These are phyloP conservation scores for Lachancea kluyveri DNA, from an alignment of 805 yeast species.

Conservation along the genomic window DNA sequence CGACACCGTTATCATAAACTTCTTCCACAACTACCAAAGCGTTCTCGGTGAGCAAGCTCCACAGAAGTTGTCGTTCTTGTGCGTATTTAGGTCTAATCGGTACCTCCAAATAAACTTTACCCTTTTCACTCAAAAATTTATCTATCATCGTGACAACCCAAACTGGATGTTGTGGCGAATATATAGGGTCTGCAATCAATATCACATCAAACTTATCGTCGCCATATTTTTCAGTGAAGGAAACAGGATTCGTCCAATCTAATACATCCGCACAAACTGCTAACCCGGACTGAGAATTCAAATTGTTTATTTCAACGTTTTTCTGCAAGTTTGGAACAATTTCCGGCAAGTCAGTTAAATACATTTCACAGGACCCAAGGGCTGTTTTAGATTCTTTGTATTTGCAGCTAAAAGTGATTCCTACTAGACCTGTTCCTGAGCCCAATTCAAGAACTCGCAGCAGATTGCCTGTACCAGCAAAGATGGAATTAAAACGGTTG, in stretches of 20 bases:
- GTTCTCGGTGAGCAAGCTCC: conserved; percentile 42
- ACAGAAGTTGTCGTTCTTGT: conserved; percentile 53
- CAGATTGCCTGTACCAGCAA: conserved; percentile 7
- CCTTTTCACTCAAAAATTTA: conserved; percentile 39
- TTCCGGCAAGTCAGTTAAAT: conserved; percentile 72
- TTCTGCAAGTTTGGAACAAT: conserved; percentile 61
- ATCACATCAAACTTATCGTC: conserved; percentile 46
- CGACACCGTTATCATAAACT: conserved; percentile 58
- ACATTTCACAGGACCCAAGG: conserved; percentile 41
- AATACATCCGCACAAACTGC: conserved; percentile 42
- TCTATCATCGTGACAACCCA: conserved; percentile 60
- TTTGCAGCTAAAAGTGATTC: conserved; percentile 52
- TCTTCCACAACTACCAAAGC: conserved; percentile 27
- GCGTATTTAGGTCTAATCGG: conserved; percentile 70
- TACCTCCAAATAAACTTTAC: conserved; percentile 56
- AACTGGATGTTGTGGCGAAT: conserved; percentile 73
- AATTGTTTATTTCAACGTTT: conserved; percentile 52
- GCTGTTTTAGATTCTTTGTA: conserved; percentile 27
- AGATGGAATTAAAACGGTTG: conserved; percentile 11
- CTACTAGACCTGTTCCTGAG: conserved; percentile 90
- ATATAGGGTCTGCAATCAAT: conserved; percentile 82
- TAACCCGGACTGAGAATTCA: conserved; percentile 11
- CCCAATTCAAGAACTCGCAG: conserved; percentile 67
- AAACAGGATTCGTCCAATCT: conserved; percentile 72
- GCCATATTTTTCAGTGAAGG: conserved; percentile 29